Evolutionary conservation across 2,329 filamentous ascomycete species (phyloP).

Genomic region (Penicillium brevicompactum): DNA sequence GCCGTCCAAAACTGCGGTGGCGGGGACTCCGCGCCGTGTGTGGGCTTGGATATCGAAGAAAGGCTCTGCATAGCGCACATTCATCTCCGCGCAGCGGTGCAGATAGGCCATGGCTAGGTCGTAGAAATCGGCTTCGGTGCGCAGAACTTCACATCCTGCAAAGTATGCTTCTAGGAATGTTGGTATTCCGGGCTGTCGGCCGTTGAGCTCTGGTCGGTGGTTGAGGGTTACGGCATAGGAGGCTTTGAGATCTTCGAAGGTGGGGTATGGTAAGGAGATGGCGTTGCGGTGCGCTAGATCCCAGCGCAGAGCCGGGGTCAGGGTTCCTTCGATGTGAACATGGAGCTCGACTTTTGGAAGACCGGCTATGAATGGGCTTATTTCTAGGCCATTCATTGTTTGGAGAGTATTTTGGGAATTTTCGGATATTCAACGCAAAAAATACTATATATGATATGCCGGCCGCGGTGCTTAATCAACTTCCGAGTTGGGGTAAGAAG

Average conservation of each 20-base stretch:
- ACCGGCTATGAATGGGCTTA: conserved; percentile 35
- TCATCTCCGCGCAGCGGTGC: conserved; percentile 34
- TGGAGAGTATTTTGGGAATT: background rate
- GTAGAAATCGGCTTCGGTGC: conserved; percentile 42
- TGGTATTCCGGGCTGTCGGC: conserved; percentile 29
- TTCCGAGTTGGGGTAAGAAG: background rate
- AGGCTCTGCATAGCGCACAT: conserved; percentile 45
- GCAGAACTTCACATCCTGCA: conserved; percentile 26
- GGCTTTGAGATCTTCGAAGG: conserved; percentile 35
- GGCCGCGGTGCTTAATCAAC: background rate
- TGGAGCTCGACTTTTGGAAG: conserved; percentile 52
- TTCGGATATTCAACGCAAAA: background rate
- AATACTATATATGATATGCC: background rate
- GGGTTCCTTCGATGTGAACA: conserved; percentile 51
- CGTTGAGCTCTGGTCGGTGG: conserved; percentile 42
- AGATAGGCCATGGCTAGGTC: conserved; percentile 46
- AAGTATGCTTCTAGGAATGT: conserved; percentile 39
- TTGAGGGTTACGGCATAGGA: conserved; percentile 41
- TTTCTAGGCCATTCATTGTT: conserved; percentile 22
- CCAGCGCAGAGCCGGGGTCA: conserved; percentile 47
- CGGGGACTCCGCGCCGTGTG: conserved; percentile 39
- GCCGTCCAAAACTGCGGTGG: conserved; percentile 37
- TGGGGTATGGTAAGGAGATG: conserved; percentile 32
- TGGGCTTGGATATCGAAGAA: conserved; percentile 51
- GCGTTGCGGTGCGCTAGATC: conserved; percentile 44